Evolutionary conservation across 345 rosid species (phyloP), one percentile per base, ranked within the genome.

Genomic region (Melaleuca quinquenervia): DNA sequence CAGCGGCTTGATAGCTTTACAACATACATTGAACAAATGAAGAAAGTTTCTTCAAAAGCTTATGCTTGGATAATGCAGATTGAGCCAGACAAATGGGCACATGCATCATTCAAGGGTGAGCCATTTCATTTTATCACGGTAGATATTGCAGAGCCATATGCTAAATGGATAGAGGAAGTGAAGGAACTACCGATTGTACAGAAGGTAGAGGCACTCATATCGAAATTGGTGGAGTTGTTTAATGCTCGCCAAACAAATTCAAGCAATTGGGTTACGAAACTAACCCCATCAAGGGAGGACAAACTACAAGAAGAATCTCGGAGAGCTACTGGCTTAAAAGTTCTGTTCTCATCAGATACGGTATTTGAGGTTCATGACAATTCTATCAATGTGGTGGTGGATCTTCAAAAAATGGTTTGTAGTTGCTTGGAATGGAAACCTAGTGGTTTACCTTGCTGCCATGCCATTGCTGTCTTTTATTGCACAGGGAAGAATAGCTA

Each of bases 351-450:
- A 48, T 92, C 98, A 21, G 98, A 94, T 87, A 93, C 93, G 7
- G 89, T 96, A n/a, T 95, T 95, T 36, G 99, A 96, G 92, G 99
- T 96, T 89, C 99, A 95, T 50, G 96, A 92, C 50, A 92, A 89
- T 44, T 91, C 91, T 44, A 94, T 90, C 54, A 90, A 94, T 83
- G 95, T 95, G 74, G 98, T 96, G 60, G 98, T 96, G 52, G 98
- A 96, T 89, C 86, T 94, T 49, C 84, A 86, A 49, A 94, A 91
- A 87, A 87, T 85, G 86, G 91, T 91, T 18, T 96, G 99, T 87
- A 96, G 94, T 84, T 96, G 99, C 90, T 88, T 88, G 74, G 90
- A 86, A 85, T 96, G 98, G 99, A 92, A 93, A 86, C 85, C 91
- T 78, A 93, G 91, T 0, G 96, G 98, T 36, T 89, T 95, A 24